Evolutionary conservation across 2,329 filamentous ascomycete genomes (phyloP).

Genomic region (Penicillium sp.): DNA sequence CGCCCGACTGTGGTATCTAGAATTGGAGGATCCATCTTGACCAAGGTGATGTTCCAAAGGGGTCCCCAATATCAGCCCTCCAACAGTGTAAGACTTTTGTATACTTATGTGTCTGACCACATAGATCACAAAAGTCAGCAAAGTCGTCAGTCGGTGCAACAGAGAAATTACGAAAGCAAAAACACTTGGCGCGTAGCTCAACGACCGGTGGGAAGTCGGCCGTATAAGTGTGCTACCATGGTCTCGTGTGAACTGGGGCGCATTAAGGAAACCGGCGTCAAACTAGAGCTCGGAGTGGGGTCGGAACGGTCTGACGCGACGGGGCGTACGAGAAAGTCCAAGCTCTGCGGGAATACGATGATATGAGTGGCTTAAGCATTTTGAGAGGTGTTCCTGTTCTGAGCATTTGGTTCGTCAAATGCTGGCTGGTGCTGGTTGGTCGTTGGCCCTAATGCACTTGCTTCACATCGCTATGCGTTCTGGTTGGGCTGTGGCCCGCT

Average conservation of each 20-base stretch:
- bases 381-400: neutral
- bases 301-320: conserved; percentile 1
- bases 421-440: neutral
- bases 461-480: conserved; percentile 19
- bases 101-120: too few species aligned
- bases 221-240: neutral
- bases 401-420: conserved; percentile 13
- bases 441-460: conserved; percentile 24
- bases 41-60: too few species aligned
- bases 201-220: neutral
- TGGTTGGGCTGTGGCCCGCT: conserved; percentile 25
- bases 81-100: too few species aligned
- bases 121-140: too few species aligned
- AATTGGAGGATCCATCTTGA: conserved; percentile 22
- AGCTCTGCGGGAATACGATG: conserved; percentile 13
- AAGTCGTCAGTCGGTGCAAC: neutral
- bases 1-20: conserved; percentile 17
- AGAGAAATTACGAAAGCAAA: neutral
- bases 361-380: conserved; percentile 17
- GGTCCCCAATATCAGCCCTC: too few species aligned
- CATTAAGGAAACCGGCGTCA: conserved; percentile 11
- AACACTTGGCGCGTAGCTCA: neutral
- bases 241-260: conserved; percentile 8
- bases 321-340: conserved; percentile 12
- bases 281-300: conserved; percentile 12